A percentile compares a stretch with the other conserved stretches of the same genome.
Evolutionary conservation across 805 yeast species (phyloP).

Genomic region (Saccharomycopsis sp.): DNA sequence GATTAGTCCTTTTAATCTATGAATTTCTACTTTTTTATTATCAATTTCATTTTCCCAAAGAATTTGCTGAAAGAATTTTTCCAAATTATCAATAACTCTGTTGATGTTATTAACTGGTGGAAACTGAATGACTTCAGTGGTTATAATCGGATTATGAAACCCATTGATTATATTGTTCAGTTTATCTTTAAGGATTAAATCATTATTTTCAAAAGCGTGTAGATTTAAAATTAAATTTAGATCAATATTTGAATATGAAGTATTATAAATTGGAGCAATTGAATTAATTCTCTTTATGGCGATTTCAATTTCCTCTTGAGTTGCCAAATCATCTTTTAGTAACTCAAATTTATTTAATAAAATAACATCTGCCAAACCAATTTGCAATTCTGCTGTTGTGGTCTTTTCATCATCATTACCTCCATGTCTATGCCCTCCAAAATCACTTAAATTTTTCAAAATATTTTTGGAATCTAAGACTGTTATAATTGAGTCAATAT

Average conservation of each 20-base stretch:
- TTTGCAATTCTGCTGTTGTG: constrained; percentile 81
- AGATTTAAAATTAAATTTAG: constrained; percentile 59
- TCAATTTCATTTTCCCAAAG: constrained; percentile 60
- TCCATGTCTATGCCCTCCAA: constrained; percentile 59
- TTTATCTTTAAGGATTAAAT: constrained; percentile 18
- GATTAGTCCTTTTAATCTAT: constrained; percentile 71
- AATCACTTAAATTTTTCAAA: constrained; percentile 52
- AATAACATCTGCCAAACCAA: constrained; percentile 81
- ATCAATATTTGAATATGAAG: constrained; percentile 69
- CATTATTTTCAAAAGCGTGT: constrained; percentile 57
- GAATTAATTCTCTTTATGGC: constrained; percentile 50
- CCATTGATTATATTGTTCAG: constrained; percentile 19
- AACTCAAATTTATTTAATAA: constrained; percentile 72
- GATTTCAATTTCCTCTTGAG: constrained; percentile 25
- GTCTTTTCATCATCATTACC: constrained; percentile 31
- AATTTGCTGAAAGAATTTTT: constrained; percentile 53
- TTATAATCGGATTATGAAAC: constrained; percentile 36
- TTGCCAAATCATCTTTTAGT: constrained; percentile 22
- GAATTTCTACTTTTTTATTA: constrained; percentile 50
- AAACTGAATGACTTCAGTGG: constrained; percentile 16
- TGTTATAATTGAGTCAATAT: constrained; percentile 85
- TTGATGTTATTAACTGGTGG: constrained; percentile 16
- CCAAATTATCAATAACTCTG: constrained; percentile 36
- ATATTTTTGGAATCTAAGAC: constrained; percentile 75
- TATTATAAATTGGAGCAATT: constrained; percentile 53